A percentile compares a stretch with the other conserved stretches of the same genome.
These are phyloP conservation scores for Eucalyptus sp. DNA, from an alignment of 345 rosid genomes.

Conservation along the genomic window DNA sequence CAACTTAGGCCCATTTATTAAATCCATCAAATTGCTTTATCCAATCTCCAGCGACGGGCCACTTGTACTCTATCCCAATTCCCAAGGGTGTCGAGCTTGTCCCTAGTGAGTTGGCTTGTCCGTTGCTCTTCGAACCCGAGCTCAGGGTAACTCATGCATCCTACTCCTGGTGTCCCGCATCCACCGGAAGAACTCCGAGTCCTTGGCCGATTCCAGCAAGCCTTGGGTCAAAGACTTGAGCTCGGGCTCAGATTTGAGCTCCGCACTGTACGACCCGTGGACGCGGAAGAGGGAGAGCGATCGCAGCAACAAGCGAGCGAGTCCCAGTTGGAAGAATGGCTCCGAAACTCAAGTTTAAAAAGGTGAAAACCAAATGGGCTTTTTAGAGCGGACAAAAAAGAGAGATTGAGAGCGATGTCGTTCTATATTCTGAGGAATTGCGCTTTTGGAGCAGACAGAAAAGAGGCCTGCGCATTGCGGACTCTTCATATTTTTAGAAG, in stretches of 20 bases:
- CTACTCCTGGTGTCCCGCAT: constrained; percentile 19
- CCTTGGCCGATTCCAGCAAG: constrained; percentile 35
- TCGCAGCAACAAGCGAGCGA: background rate
- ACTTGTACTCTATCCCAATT: too few species aligned
- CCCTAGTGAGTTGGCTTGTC: too few species aligned
- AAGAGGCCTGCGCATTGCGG: background rate
- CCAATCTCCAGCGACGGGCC: too few species aligned
- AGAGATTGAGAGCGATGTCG: background rate
- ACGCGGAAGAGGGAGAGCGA: background rate
- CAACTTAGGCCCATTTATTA: too few species aligned
- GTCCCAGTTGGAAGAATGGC: background rate
- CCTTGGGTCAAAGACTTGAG: constrained; percentile 14
- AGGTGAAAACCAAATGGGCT: background rate
- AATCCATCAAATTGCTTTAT: too few species aligned
- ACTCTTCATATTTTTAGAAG: background rate
- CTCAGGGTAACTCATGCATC: too few species aligned
- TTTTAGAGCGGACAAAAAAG: background rate
- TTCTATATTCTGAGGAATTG: too few species aligned
- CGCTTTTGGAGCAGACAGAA: too few species aligned
- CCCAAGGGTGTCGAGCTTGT: too few species aligned
- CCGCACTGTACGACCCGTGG: background rate
- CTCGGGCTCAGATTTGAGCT: background rate
- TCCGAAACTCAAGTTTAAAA: background rate
- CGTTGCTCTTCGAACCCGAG: too few species aligned
- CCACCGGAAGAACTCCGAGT: constrained; percentile 49